Evolutionary conservation across 208 protist genomes (phyloP).

Genomic region (Acanthamoeba royreba): DNA sequence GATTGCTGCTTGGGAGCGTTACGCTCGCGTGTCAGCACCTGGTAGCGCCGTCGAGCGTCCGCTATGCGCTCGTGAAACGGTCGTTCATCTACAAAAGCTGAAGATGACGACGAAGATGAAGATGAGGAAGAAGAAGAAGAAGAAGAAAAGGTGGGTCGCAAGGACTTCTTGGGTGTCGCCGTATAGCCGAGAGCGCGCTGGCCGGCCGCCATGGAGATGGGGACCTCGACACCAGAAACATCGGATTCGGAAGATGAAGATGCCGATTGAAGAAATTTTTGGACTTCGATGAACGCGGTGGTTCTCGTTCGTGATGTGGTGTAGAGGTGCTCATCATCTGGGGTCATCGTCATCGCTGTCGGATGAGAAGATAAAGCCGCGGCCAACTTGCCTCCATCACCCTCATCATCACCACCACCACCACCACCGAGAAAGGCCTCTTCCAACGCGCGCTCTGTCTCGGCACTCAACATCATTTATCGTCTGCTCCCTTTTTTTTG

Average conservation of each 20-base stretch:
- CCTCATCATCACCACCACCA: too few species aligned
- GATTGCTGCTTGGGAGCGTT: background rate
- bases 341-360: background rate
- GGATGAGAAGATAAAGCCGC: too few species aligned
- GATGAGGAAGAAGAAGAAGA: background rate
- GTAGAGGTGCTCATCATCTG: background rate
- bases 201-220: background rate
- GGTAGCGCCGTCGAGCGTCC: background rate
- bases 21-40: background rate
- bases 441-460: background rate
- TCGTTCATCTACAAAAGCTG: background rate
- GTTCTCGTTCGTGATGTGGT: background rate
- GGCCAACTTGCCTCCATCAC: too few species aligned
- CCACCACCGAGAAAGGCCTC: background rate
- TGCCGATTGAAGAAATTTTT: background rate
- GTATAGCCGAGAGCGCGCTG: background rate
- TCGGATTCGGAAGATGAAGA: background rate
- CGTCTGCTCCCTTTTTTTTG: too few species aligned
- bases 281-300: background rate
- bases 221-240: background rate
- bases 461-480: background rate
- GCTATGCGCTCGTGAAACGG: constrained; percentile 4
- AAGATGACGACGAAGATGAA: background rate
- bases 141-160: too few species aligned
- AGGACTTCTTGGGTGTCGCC: too few species aligned